Evolutionary conservation across 768 basidiomycete species (phyloP).

Genomic region (Lactarius deliciosus): DNA sequence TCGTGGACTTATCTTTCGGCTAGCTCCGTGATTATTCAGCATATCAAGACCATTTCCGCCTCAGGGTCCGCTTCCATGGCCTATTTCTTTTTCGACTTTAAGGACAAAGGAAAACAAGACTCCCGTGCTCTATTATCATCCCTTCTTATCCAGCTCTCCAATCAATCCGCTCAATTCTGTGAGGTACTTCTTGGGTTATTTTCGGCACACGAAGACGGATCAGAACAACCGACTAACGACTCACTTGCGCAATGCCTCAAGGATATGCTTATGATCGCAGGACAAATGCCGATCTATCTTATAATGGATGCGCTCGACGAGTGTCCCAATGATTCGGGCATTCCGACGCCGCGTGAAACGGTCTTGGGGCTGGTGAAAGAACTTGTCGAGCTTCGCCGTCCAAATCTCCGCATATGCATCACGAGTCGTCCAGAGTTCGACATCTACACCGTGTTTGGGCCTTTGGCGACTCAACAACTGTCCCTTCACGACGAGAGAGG

Average conservation of each 20-base stretch:
- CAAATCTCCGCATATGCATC: not conserved
- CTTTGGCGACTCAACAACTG: not conserved
- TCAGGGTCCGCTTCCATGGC: not conserved
- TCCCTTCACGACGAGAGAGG: not conserved
- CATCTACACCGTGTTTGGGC: not conserved
- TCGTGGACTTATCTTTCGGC: not conserved
- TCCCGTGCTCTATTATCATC: not conserved
- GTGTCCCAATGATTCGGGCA: slow-evolving; percentile 1
- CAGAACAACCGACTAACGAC: not conserved
- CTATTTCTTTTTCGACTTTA: not conserved
- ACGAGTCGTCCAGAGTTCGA: not conserved
- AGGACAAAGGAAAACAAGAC: not conserved
- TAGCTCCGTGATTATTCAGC: not conserved
- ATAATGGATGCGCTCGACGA: slow-evolving; percentile 7
- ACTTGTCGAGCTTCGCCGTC: not conserved
- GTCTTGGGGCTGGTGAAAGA: not conserved
- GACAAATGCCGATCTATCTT: not conserved
- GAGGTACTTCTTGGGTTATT: not conserved
- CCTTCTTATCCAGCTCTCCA: not conserved
- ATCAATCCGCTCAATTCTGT: not conserved
- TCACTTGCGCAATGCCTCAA: not conserved
- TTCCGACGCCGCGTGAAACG: not conserved
- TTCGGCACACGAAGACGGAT: not conserved
- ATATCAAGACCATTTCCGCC: not conserved
- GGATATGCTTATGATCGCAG: not conserved